Conservation (phyloP, 768 basidiomycete genomes). For the Tricholoma flavovirens region DNA sequence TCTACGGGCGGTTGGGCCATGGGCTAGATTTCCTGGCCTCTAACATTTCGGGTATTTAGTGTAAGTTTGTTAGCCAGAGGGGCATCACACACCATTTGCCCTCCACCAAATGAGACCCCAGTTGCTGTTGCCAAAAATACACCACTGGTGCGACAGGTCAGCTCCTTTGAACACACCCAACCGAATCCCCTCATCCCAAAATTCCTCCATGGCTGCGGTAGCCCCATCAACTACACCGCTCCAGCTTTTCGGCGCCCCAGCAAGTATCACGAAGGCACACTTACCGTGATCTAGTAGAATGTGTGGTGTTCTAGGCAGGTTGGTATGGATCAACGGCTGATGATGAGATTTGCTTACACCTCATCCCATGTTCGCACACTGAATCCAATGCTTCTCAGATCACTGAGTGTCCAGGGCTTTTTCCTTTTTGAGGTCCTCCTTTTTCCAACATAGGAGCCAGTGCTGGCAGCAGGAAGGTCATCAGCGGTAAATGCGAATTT, state of each 20-base stretch:
- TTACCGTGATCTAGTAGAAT: not conserved
- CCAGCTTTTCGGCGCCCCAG: too few relatives aligned
- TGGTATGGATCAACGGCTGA: too few relatives aligned
- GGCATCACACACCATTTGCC: not conserved
- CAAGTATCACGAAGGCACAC: too few relatives aligned
- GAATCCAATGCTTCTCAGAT: not conserved
- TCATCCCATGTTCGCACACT: not conserved
- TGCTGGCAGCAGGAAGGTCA: not conserved
- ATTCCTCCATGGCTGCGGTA: too few relatives aligned
- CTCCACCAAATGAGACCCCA: not conserved
- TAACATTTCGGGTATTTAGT: not conserved
- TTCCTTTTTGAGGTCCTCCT: not conserved
- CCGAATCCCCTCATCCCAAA: not conserved
- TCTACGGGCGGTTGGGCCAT: not conserved
- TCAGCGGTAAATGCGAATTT: not conserved
- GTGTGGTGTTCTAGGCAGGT: not conserved
- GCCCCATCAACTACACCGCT: too few relatives aligned
- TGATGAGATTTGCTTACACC: not conserved
- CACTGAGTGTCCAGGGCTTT: not conserved
- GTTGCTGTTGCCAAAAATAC: not conserved
- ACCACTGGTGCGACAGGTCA: not conserved
- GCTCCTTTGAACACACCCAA: not conserved
- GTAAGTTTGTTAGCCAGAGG: not conserved
- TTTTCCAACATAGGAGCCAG: not conserved
- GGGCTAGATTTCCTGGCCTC: not conserved